phyloP scores from a whole-genome alignment of 768 basidiomycete species.

The Hortiboletus flavorubellus region DNA sequence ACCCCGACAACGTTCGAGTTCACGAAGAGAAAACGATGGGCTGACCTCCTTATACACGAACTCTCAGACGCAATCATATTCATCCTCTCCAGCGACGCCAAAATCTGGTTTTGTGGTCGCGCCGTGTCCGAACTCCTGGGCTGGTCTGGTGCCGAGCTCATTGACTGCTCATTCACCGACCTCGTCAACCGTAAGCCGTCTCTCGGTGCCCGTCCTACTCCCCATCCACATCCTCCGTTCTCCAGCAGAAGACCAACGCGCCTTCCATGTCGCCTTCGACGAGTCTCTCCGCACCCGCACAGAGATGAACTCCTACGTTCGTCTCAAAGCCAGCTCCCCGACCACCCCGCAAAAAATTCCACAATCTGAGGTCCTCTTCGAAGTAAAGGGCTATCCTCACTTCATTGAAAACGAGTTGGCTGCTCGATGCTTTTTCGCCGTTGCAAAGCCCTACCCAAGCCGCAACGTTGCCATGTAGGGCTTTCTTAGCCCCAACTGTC shows the following conservation, averaged over 20 bases:
- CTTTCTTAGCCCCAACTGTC: neutral
- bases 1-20: constrained; percentile 60
- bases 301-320: constrained; percentile 58
- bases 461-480: constrained; percentile 67
- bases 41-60: constrained; percentile 73
- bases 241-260: constrained; percentile 54
- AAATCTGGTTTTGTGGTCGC: constrained; percentile 66
- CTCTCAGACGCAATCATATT: constrained; percentile 71
- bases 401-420: constrained; percentile 36
- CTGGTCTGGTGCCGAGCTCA: constrained; percentile 69
- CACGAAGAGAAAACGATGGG: constrained; percentile 85
- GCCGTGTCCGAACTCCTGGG: constrained; percentile 71
- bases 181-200: constrained; percentile 57
- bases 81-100: constrained; percentile 59
- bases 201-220: neutral
- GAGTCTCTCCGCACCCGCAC: constrained; percentile 46
- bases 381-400: constrained; percentile 65
- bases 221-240: neutral
- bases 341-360: constrained; percentile 23
- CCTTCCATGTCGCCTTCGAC: constrained; percentile 48
- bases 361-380: constrained; percentile 58
- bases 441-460: constrained; percentile 75
- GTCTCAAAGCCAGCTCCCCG: constrained; percentile 50
- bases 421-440: constrained; percentile 66
- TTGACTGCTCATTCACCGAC: constrained; percentile 64